phyloP scores from a whole-genome alignment of 2,329 filamentous ascomycete genomes.

The Teratosphaeria destructans region DNA sequence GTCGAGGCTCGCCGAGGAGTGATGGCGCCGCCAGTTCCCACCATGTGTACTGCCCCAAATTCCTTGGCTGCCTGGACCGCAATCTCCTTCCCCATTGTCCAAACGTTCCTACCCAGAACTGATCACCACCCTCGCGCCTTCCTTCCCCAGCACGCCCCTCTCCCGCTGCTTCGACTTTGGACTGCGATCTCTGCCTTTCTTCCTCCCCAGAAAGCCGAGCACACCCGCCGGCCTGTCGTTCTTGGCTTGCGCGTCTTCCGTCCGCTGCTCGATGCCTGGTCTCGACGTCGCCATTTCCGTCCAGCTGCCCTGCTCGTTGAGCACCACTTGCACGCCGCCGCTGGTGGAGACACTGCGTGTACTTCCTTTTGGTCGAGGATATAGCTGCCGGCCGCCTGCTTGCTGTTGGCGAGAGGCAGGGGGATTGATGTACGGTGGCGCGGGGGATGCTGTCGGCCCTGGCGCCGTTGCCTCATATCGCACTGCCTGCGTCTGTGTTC shows the following conservation, averaged over 20 bases:
- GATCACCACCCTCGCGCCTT: constrained; percentile 62
- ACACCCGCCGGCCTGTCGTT: constrained; percentile 1
- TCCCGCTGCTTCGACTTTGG: constrained; percentile 74
- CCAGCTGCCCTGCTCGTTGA: constrained; percentile 85
- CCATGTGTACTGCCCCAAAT: not conserved
- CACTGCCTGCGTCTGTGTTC: constrained; percentile 14
- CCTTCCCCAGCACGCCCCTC: constrained; percentile 85
- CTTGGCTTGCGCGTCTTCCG: not conserved
- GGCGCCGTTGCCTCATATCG: constrained; percentile 19
- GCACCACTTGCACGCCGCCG: constrained; percentile 80
- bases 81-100: not conserved
- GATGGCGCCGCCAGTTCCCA: too few species aligned
- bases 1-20: too few species aligned
- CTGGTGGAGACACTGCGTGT: constrained; percentile 65
- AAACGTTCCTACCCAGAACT: not conserved
- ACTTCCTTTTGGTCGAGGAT: constrained; percentile 41
- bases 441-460: constrained; percentile 8
- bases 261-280: constrained; percentile 45
- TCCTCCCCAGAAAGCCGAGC: constrained; percentile 3
- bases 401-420: constrained; percentile 1
- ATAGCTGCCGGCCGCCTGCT: constrained; percentile 4
- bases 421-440: constrained; percentile 16
- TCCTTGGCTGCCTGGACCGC: not conserved
- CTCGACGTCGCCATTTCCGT: constrained; percentile 80
- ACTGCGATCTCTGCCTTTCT: constrained; percentile 64